Percentiles rank a stretch among this genome's conserved stretches.
These are phyloP conservation scores for Triadica sebifera DNA, from an alignment of 345 rosid species.

Conservation along the genomic window DNA sequence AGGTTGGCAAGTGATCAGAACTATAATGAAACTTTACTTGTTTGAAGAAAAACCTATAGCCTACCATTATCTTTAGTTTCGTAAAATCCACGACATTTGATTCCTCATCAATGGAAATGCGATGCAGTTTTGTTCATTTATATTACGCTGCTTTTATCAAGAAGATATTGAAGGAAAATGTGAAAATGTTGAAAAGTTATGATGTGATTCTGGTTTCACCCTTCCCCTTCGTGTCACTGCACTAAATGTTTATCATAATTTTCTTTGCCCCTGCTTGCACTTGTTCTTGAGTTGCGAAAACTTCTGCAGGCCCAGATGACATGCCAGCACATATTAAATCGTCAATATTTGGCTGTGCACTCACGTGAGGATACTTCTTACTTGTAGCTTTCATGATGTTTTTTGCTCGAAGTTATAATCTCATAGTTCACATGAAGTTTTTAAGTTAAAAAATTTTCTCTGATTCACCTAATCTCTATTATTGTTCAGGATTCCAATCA, in stretches of 20 bases:
- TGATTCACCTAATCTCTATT: conserved; percentile 11
- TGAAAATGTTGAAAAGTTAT: not conserved
- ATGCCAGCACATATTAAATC: conserved; percentile 98
- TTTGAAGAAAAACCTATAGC: not conserved
- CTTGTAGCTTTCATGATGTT: not conserved
- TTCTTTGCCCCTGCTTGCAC: not conserved
- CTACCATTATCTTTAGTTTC: not conserved
- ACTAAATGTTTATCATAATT: not conserved
- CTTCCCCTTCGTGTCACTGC: too few species aligned
- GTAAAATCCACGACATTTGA: not conserved
- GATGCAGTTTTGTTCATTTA: not conserved
- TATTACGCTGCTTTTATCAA: not conserved
- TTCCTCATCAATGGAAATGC: not conserved
- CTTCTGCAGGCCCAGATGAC: conserved; percentile 84
- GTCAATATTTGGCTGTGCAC: conserved; percentile 84
- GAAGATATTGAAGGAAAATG: not conserved
- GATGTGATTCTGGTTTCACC: not conserved
- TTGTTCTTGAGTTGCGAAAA: conserved; percentile 1
- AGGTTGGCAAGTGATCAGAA: not conserved
- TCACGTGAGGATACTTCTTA: conserved; percentile 52
- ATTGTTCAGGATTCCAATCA: conserved; percentile 70
- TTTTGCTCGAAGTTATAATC: not conserved
- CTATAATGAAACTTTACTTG: not conserved
- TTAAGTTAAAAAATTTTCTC: conserved; percentile 1
- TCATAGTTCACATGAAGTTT: not conserved